These are phyloP conservation scores for Penicillium antarcticum DNA, from an alignment of 495 filamentous ascomycete species.

Conservation along the genomic window DNA sequence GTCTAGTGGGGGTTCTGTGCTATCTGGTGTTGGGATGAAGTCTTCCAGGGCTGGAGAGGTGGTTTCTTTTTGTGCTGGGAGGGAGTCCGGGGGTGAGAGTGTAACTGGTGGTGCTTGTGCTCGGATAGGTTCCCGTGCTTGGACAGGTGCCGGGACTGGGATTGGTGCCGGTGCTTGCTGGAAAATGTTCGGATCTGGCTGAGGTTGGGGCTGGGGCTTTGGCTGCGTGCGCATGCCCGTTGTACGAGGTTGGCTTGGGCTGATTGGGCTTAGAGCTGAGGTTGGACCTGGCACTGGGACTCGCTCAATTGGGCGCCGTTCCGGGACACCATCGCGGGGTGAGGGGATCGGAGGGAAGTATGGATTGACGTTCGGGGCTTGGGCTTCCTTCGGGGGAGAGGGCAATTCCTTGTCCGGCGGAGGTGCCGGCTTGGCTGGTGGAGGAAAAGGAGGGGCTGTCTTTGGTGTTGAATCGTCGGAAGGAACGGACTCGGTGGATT, in stretches of 20 bases:
- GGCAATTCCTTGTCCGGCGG: slow-evolving; percentile 35
- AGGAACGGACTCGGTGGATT: slow-evolving; percentile 14
- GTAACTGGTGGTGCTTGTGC: slow-evolving; percentile 1
- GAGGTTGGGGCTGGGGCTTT: neutral
- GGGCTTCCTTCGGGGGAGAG: slow-evolving; percentile 20
- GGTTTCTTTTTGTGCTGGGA: slow-evolving; percentile 13
- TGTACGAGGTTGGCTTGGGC: slow-evolving; percentile 2
- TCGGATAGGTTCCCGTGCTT: neutral
- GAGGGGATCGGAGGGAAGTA: slow-evolving; percentile 3
- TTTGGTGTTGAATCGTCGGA: neutral
- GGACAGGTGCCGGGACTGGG: neutral
- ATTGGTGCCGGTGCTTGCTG: neutral
- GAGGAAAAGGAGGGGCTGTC: slow-evolving; percentile 8
- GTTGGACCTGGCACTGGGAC: slow-evolving; percentile 1
- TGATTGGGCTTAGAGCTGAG: neutral
- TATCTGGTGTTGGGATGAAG: slow-evolving; percentile 40
- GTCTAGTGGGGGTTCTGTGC: slow-evolving; percentile 21
- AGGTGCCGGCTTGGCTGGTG: slow-evolving; percentile 13
- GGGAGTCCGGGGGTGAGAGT: neutral
- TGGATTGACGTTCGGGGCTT: slow-evolving; percentile 10
- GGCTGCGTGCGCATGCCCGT: neutral
- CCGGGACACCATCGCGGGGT: neutral
- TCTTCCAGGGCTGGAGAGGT: slow-evolving; percentile 29
- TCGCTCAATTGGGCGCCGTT: slow-evolving; percentile 5
- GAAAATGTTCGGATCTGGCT: neutral